Percentiles rank a stretch among this genome's conserved stretches.
These are phyloP conservation scores for Dioszegia hungarica DNA, from an alignment of 768 basidiomycete genomes.

Conservation along the genomic window DNA sequence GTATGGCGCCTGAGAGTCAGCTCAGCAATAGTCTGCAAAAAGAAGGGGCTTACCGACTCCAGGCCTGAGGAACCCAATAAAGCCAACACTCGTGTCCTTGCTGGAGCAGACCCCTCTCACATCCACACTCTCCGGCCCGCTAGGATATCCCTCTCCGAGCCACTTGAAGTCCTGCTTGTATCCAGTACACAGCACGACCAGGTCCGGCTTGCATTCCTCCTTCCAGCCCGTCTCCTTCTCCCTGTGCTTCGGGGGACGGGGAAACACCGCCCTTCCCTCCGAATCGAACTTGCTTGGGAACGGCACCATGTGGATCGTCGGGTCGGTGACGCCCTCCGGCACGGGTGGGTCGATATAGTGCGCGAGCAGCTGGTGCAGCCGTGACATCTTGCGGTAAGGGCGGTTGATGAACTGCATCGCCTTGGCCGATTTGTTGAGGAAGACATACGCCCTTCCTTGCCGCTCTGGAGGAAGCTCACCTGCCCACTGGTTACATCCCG, in stretches of 20 bases:
- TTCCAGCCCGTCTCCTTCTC: constrained; percentile 49
- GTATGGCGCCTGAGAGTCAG: constrained; percentile 52
- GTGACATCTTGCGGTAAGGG: constrained; percentile 55
- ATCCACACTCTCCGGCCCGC: constrained; percentile 39
- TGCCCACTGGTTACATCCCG: constrained; percentile 64
- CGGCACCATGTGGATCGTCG: constrained; percentile 56
- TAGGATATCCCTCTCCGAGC: constrained; percentile 40
- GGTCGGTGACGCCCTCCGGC: constrained; percentile 52
- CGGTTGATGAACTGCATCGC: constrained; percentile 63
- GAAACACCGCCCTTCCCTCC: constrained; percentile 55
- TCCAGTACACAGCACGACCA: constrained; percentile 47
- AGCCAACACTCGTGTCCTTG: constrained; percentile 54
- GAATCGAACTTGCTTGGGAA: constrained; percentile 55
- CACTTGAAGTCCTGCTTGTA: constrained; percentile 45
- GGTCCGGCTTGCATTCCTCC: constrained; percentile 30
- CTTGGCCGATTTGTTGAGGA: constrained; percentile 56
- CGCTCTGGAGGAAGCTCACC: constrained; percentile 58
- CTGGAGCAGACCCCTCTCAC: constrained; percentile 35
- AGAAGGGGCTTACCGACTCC: constrained; percentile 55
- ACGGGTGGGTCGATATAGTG: constrained; percentile 57
- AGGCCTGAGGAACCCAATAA: constrained; percentile 59
- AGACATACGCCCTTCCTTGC: constrained; percentile 61
- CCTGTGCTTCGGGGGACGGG: constrained; percentile 44
- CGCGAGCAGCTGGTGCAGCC: constrained; percentile 54
- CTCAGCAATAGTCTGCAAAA: background rate